These are phyloP conservation scores for Metschnikowia kofuensis DNA, from an alignment of 805 yeast genomes.

Conservation along the genomic window DNA sequence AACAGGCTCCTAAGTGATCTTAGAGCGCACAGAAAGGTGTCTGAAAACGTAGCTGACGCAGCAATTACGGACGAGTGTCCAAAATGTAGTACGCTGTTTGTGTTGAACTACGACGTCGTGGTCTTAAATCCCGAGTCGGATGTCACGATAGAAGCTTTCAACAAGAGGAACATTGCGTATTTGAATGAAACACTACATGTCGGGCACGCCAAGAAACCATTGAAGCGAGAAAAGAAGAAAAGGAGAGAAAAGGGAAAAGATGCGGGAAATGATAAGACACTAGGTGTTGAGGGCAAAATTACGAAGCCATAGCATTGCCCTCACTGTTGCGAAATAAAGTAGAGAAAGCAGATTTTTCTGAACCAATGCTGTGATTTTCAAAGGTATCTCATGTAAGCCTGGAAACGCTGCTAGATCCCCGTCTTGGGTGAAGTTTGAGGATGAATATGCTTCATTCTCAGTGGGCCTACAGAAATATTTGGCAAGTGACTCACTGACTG, in stretches of 20 bases:
- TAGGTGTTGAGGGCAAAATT: background rate
- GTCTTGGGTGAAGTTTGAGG: no score
- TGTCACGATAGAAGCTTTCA: conserved; percentile 9
- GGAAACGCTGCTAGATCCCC: no score
- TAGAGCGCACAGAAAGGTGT: conserved; percentile 9
- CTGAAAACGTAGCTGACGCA: conserved; percentile 7
- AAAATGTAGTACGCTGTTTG: conserved; percentile 24
- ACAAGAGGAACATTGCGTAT: conserved; percentile 14
- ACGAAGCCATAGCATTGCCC: background rate
- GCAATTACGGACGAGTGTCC: conserved; percentile 28
- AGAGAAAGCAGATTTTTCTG: no score
- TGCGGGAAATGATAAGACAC: background rate
- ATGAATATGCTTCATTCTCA: no score
- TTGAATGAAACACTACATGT: conserved; percentile 14
- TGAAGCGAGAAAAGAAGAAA: conserved; percentile 3
- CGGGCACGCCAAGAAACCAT: conserved; percentile 24
- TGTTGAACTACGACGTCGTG: conserved; percentile 30
- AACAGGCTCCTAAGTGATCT: conserved; percentile 23
- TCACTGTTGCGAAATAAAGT: no score
- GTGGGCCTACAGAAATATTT: no score
- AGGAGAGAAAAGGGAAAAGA: background rate
- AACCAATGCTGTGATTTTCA: no score
- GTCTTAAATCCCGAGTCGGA: conserved; percentile 25
- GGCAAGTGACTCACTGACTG: no score
- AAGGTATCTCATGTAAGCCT: no score